A percentile compares a stretch with the other conserved stretches of the same genome.
Conservation (phyloP, 169 alveolate species). For the Cyclospora cayetanensis region DNA sequence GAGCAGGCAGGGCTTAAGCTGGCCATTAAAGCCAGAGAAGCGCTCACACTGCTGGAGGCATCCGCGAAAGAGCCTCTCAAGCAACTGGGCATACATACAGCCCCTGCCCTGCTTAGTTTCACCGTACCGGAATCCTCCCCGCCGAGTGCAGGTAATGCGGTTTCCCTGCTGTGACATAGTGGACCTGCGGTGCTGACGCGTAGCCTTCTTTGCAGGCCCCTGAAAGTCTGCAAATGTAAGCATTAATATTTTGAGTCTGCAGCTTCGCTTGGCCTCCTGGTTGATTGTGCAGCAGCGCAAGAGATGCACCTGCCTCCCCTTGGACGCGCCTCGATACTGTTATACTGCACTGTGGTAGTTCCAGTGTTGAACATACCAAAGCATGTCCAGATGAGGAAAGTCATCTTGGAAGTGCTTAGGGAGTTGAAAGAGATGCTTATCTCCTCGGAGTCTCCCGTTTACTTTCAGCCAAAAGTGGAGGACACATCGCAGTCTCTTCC, state of each 20-base stretch:
- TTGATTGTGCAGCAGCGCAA: constrained; percentile 30
- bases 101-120: constrained; percentile 50
- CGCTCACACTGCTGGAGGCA: constrained; percentile 30
- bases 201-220: no score
- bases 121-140: constrained; percentile 41
- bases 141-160: constrained; percentile 38
- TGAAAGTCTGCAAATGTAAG: no score
- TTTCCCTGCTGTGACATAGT: no score
- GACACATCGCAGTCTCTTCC: neutral
- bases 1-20: constrained; percentile 54
- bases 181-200: no score
- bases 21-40: constrained; percentile 25
- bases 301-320: constrained; percentile 52
- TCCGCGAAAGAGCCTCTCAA: neutral
- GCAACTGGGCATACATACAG: neutral
- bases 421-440: constrained; percentile 27
- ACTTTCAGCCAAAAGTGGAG: constrained; percentile 31
- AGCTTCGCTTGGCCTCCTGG: no score
- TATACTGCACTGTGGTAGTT: constrained; percentile 26
- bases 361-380: neutral
- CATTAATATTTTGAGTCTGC: no score
- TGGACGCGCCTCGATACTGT: constrained; percentile 10
- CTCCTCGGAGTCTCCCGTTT: constrained; percentile 3
- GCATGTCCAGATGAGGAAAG: neutral
- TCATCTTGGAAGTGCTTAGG: constrained; percentile 7